These are phyloP conservation scores for Colletotrichum orbiculare DNA, from an alignment of 2,329 filamentous ascomycete genomes.

Conservation along the genomic window DNA sequence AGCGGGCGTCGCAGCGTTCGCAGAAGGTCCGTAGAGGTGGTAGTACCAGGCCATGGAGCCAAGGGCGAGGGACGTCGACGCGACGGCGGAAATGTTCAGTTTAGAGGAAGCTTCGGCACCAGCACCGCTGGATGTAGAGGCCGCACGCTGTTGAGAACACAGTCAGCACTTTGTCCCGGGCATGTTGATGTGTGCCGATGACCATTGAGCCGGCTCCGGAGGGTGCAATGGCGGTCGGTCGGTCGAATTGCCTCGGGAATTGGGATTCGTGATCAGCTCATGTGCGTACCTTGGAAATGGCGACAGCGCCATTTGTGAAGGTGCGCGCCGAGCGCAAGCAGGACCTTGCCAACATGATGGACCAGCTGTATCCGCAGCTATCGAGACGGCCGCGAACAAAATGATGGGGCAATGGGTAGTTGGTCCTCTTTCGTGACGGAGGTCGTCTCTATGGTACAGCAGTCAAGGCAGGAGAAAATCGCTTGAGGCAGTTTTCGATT, in stretches of 20 bases:
- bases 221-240: constrained; percentile 28
- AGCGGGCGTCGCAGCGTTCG: constrained; percentile 88
- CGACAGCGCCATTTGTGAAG: constrained; percentile 80
- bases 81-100: constrained; percentile 86
- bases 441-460: constrained; percentile 35
- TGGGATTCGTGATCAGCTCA: constrained; percentile 54
- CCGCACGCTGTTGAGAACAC: constrained; percentile 63
- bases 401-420: constrained; percentile 51
- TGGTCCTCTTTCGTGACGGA: constrained; percentile 37
- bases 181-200: constrained; percentile 39
- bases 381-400: constrained; percentile 46
- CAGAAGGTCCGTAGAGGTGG: constrained; percentile 90
- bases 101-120: constrained; percentile 77
- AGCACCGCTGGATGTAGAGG: constrained; percentile 80
- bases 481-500: constrained; percentile 37
- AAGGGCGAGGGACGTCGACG: constrained; percentile 86
- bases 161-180: constrained; percentile 51
- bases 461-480: constrained; percentile 37
- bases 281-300: constrained; percentile 76
- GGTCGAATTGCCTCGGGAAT: constrained; percentile 49
- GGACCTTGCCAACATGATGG: constrained; percentile 93
- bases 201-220: constrained; percentile 30
- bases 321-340: constrained; percentile 89
- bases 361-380: constrained; percentile 56
- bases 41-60: constrained; percentile 97